These are phyloP conservation scores for Decorospora gaudefroyi DNA, from an alignment of 2,329 filamentous ascomycete species.

Conservation along the genomic window DNA sequence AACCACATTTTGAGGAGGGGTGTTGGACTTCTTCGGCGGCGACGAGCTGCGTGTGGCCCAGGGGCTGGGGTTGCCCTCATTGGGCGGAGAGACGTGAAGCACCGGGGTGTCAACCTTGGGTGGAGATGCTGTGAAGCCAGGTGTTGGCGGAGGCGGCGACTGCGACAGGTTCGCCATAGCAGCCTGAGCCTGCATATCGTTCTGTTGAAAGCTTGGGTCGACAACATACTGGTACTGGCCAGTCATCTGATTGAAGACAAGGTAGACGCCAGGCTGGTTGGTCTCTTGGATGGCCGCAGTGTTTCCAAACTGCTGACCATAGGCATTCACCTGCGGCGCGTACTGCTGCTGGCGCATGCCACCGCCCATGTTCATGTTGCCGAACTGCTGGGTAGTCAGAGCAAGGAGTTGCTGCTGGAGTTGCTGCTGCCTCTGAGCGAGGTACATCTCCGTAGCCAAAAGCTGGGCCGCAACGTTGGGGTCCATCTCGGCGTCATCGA, in stretches of 20 bases:
- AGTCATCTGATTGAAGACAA: slow-evolving; percentile 83
- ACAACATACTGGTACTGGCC: slow-evolving; percentile 82
- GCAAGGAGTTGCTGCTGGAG: slow-evolving; percentile 89
- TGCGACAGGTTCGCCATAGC: slow-evolving; percentile 47
- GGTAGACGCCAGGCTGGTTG: slow-evolving; percentile 75
- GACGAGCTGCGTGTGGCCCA: slow-evolving; percentile 65
- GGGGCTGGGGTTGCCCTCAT: slow-evolving; percentile 58
- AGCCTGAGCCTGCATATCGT: slow-evolving; percentile 30
- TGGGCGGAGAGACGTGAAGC: slow-evolving; percentile 82
- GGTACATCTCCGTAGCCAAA: slow-evolving; percentile 86
- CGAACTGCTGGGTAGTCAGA: slow-evolving; percentile 63
- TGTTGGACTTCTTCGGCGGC: slow-evolving; percentile 65
- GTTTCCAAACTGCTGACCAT: slow-evolving; percentile 69
- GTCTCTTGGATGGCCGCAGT: slow-evolving; percentile 68
- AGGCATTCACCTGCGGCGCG: slow-evolving; percentile 61
- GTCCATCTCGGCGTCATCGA: slow-evolving; percentile 75
- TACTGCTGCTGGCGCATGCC: slow-evolving; percentile 54
- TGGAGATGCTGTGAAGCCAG: slow-evolving; percentile 44
- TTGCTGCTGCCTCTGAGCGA: slow-evolving; percentile 92
- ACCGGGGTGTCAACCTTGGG: slow-evolving; percentile 55
- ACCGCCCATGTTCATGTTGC: slow-evolving; percentile 67
- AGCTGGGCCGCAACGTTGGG: slow-evolving; percentile 85
- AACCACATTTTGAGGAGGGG: slow-evolving; percentile 69
- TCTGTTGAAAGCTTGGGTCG: slow-evolving; percentile 64
- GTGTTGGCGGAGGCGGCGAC: slow-evolving; percentile 56